Conservation (phyloP, 2,329 filamentous ascomycete genomes). For the Huntiella moniliformis region DNA sequence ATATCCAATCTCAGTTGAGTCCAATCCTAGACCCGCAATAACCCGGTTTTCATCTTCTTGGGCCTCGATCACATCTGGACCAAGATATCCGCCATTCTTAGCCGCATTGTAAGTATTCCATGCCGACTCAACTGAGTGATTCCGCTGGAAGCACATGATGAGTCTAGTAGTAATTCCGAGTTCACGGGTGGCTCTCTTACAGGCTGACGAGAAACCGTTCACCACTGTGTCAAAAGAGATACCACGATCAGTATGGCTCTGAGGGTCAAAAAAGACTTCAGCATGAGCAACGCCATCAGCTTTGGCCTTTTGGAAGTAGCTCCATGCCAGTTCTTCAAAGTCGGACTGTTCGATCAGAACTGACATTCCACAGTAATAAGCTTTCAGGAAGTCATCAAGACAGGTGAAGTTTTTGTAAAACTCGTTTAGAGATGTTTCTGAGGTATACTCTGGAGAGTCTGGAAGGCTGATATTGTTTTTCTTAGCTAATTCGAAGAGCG, state of each 20-base stretch:
- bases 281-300: conserved; percentile 50
- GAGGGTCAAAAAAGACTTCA: conserved; percentile 67
- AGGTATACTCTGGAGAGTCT: conserved; percentile 27
- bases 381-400: conserved; percentile 59
- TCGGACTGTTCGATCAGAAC: conserved; percentile 47
- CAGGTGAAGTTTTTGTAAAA: conserved; percentile 51
- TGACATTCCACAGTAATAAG: conserved; percentile 61
- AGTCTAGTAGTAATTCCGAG: conserved; percentile 46
- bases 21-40: conserved; percentile 46
- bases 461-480: conserved; percentile 48
- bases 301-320: conserved; percentile 48
- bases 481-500: conserved; percentile 50
- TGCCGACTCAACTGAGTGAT: conserved; percentile 44
- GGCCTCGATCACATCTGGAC: not conserved
- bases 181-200: conserved; percentile 38
- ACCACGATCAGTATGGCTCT: conserved; percentile 49
- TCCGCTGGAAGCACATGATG: conserved; percentile 54
- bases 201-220: conserved; percentile 40
- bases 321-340: conserved; percentile 53
- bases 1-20: conserved; percentile 41
- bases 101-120: conserved; percentile 26
- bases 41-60: conserved; percentile 23
- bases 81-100: conserved; percentile 10
- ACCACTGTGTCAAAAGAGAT: conserved; percentile 46
- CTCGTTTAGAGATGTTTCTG: conserved; percentile 35